Percentiles rank a stretch among this genome's conserved stretches.
phyloP scores from a whole-genome alignment of 1,139 yeast species.

The Taiozyma sp. region DNA sequence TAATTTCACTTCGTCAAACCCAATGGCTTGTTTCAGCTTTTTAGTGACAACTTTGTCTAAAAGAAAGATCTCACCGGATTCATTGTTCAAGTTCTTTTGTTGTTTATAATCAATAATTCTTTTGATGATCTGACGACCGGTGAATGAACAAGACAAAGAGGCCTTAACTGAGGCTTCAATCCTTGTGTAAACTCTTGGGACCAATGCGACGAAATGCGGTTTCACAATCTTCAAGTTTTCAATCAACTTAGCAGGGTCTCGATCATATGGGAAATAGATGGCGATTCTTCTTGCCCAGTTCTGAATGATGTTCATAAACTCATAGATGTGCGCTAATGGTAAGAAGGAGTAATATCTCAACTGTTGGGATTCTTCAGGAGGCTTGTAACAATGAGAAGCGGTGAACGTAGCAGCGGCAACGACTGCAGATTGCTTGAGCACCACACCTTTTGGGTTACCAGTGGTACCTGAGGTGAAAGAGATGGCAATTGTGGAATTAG shows the following conservation, averaged over 20 bases:
- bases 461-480: constrained; percentile 58
- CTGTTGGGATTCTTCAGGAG: constrained; percentile 1
- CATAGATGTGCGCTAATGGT: constrained; percentile 50
- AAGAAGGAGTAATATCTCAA: constrained; percentile 28
- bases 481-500: constrained; percentile 56
- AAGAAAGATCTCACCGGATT: constrained; percentile 25
- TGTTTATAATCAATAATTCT: constrained; percentile 33
- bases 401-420: constrained; percentile 26
- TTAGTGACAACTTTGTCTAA: constrained; percentile 31
- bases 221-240: constrained; percentile 48
- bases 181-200: constrained; percentile 59
- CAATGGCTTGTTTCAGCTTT: constrained; percentile 51
- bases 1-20: constrained; percentile 45
- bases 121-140: constrained; percentile 34
- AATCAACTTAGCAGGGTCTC: constrained; percentile 31
- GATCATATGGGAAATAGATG: constrained; percentile 37
- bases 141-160: constrained; percentile 42
- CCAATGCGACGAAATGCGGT: constrained; percentile 48
- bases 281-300: constrained; percentile 18
- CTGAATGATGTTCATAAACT: constrained; percentile 19
- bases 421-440: constrained; percentile 31
- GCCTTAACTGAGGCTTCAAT: constrained; percentile 49
- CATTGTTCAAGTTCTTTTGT: constrained; percentile 30
- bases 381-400: not conserved
- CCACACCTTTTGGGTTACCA: constrained; percentile 38